phyloP scores from a whole-genome alignment of 257 asterid species.

The Cynanchum wilfordii region DNA sequence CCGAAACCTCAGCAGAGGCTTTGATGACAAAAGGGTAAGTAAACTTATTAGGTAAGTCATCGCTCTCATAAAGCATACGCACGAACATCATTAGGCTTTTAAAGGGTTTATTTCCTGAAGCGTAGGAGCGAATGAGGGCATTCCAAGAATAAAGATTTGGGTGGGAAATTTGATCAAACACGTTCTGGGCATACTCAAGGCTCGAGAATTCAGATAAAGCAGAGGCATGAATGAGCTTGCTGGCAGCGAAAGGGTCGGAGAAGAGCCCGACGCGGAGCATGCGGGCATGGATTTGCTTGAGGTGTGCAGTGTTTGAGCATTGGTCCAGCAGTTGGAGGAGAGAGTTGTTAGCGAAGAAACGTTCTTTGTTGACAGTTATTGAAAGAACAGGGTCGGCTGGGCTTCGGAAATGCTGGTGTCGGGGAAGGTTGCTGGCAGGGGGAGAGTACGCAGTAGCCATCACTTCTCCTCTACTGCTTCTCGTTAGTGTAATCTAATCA shows the following conservation, averaged over 20 bases:
- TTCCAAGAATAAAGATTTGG: slow-evolving; percentile 77
- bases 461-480: not conserved
- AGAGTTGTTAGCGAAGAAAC: slow-evolving; percentile 55
- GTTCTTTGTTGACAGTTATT: slow-evolving; percentile 38
- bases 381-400: slow-evolving; percentile 16
- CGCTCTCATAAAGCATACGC: slow-evolving; percentile 35
- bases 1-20: slow-evolving; percentile 52
- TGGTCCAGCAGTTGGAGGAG: slow-evolving; percentile 37
- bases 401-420: slow-evolving; percentile 1
- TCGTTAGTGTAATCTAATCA: too few relatives aligned
- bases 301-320: slow-evolving; percentile 44
- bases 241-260: slow-evolving; percentile 58
- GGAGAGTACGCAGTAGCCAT: slow-evolving; percentile 36
- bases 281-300: slow-evolving; percentile 67
- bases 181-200: slow-evolving; percentile 54
- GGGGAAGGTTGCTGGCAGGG: slow-evolving; percentile 11
- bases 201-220: slow-evolving; percentile 50
- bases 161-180: slow-evolving; percentile 73
- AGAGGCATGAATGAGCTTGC: slow-evolving; percentile 57
- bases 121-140: slow-evolving; percentile 60
- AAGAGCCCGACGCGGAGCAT: slow-evolving; percentile 71
- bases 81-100: slow-evolving; percentile 34
- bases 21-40: slow-evolving; percentile 80
- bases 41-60: slow-evolving; percentile 54
- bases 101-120: slow-evolving; percentile 41